Evolutionary conservation across 306 rosid species (phyloP).

Genomic region (Quercus wislizeni): DNA sequence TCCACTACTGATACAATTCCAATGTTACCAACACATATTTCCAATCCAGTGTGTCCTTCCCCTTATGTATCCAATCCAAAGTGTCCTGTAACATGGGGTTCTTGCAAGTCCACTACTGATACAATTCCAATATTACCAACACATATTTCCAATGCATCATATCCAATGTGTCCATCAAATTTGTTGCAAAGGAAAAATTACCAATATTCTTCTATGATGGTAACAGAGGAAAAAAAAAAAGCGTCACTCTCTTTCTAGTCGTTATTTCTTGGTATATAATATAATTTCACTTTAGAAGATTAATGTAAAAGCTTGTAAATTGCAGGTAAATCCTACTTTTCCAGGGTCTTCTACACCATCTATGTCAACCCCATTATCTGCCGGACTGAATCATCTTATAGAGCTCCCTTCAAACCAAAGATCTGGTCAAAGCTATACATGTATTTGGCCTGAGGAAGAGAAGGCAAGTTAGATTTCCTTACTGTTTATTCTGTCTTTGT

Average conservation of each 20-base stretch:
- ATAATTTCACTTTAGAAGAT: not conserved
- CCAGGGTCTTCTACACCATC: constrained; percentile 20
- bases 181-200: constrained; percentile 20
- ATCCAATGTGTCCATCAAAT: constrained; percentile 20
- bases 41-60: constrained; percentile 24
- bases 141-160: constrained; percentile 5
- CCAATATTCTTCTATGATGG: constrained; percentile 28
- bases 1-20: constrained; percentile 17
- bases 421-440: constrained; percentile 19
- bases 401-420: constrained; percentile 92
- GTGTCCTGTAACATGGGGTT: constrained; percentile 15
- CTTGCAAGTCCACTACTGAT: constrained; percentile 19
- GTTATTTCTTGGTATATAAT: not conserved
- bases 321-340: constrained; percentile 40
- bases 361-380: constrained; percentile 28
- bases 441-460: constrained; percentile 28
- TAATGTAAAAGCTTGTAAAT: not conserved
- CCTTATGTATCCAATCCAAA: not conserved
- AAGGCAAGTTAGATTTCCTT: constrained; percentile 19
- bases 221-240: not conserved
- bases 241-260: not conserved
- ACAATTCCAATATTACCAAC: constrained; percentile 17
- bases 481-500: not conserved
- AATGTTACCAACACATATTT: constrained; percentile 21
- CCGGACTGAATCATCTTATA: constrained; percentile 26